These are phyloP conservation scores for Nitzschia sp. DNA, from an alignment of 108 stramenopile genomes.

Conservation along the genomic window DNA sequence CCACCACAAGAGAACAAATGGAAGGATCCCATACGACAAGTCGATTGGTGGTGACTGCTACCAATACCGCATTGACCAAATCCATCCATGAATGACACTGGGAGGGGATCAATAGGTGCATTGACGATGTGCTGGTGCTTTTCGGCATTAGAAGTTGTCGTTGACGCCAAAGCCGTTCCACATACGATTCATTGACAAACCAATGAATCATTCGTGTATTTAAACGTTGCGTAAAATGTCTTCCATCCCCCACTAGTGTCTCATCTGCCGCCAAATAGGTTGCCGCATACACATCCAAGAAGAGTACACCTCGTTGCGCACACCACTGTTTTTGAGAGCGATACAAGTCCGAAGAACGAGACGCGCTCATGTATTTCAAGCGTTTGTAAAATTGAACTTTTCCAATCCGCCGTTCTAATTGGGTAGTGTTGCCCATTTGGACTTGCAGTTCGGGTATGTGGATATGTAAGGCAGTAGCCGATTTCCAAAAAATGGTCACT, in stretches of 20 bases:
- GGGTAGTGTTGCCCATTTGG: neutral
- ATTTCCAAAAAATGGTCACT: constrained; percentile 26
- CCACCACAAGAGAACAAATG: too few species aligned
- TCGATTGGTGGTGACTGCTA: neutral
- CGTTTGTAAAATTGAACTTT: neutral
- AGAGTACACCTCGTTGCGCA: constrained; percentile 6
- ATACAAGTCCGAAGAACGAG: constrained; percentile 30
- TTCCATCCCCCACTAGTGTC: constrained; percentile 28
- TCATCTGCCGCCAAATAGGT: constrained; percentile 31
- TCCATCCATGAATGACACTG: constrained; percentile 7
- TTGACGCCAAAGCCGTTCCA: neutral
- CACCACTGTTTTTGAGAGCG: constrained; percentile 22
- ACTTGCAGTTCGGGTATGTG: constrained; percentile 4
- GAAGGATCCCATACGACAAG: neutral
- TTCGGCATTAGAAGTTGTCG: neutral
- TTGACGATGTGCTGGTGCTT: too few species aligned
- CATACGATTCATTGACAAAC: neutral
- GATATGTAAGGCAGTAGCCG: constrained; percentile 26
- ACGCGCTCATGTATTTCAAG: constrained; percentile 28
- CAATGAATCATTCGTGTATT: constrained; percentile 1
- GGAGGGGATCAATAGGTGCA: neutral
- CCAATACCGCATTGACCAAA: neutral
- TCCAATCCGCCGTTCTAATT: neutral
- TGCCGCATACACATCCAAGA: constrained; percentile 34
- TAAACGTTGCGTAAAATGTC: constrained; percentile 22